A percentile compares a stretch with the other conserved stretches of the same genome.
Evolutionary conservation across 2,329 filamentous ascomycete species (phyloP).

Genomic region (Diaporthe helianthi): DNA sequence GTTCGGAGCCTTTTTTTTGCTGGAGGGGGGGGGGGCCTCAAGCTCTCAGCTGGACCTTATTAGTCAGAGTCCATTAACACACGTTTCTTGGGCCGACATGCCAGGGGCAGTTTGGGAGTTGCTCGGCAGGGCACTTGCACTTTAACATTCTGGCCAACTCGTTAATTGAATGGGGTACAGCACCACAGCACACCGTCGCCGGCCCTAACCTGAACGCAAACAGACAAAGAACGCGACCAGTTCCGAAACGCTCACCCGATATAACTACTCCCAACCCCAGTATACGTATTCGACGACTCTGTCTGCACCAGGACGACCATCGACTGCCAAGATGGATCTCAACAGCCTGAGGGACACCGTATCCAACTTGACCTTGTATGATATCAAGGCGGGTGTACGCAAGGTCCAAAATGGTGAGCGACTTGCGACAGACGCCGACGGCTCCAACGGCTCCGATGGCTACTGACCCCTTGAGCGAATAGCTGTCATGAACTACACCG

Average conservation of each 20-base stretch:
- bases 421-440: neutral
- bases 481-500: constrained; percentile 98
- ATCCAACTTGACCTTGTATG: constrained; percentile 91
- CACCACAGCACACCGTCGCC: constrained; percentile 11
- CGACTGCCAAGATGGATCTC: constrained; percentile 74
- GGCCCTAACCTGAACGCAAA: constrained; percentile 8
- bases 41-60: neutral
- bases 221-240: constrained; percentile 20
- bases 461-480: constrained; percentile 21
- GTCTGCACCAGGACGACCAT: neutral
- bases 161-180: neutral
- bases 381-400: constrained; percentile 91
- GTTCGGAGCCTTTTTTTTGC: neutral
- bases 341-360: constrained; percentile 85
- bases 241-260: neutral
- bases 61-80: constrained; percentile 27
- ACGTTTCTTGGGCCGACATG: constrained; percentile 5
- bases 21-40: too few relatives aligned
- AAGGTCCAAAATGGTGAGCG: constrained; percentile 93
- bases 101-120: constrained; percentile 27
- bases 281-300: neutral
- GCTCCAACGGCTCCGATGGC: neutral
- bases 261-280: neutral
- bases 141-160: constrained; percentile 24
- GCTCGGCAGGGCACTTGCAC: constrained; percentile 23